These are phyloP conservation scores for Sclerotinia spermophila DNA, from an alignment of 2,329 filamentous ascomycete genomes.

Conservation along the genomic window DNA sequence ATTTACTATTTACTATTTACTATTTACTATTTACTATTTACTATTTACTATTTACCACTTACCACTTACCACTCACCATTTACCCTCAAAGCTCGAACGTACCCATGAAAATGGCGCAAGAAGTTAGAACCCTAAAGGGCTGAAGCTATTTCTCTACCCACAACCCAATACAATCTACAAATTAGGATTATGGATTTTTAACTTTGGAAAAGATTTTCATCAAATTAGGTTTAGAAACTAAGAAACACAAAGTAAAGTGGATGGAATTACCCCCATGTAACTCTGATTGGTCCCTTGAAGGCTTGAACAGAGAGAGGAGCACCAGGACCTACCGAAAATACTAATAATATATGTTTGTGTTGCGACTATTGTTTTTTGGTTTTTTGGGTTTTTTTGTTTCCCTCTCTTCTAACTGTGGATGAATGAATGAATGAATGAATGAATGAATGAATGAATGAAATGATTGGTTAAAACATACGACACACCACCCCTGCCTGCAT, in stretches of 20 bases:
- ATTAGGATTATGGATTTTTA: background rate
- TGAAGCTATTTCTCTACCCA: background rate
- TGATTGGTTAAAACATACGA: background rate
- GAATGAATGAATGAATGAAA: too few relatives aligned
- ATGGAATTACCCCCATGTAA: background rate
- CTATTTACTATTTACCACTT: too few relatives aligned
- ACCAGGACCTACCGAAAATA: background rate
- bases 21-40: too few relatives aligned
- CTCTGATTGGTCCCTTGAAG: background rate
- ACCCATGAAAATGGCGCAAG: conserved; percentile 6
- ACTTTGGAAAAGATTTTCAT: background rate
- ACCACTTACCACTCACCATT: too few relatives aligned
- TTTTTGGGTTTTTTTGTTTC: too few relatives aligned
- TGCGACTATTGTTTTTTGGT: conserved; percentile 3
- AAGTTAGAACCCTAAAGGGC: background rate
- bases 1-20: too few relatives aligned
- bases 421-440: too few relatives aligned
- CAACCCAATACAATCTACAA: too few relatives aligned
- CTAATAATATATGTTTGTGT: background rate
- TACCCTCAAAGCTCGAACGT: background rate
- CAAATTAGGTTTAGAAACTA: background rate
- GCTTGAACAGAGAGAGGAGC: too few relatives aligned
- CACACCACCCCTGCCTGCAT: background rate
- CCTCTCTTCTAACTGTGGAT: background rate
- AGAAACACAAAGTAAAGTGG: too few relatives aligned